Conservation (phyloP, 2,329 filamentous ascomycete species). For the Talaromyces marneffei region DNA sequence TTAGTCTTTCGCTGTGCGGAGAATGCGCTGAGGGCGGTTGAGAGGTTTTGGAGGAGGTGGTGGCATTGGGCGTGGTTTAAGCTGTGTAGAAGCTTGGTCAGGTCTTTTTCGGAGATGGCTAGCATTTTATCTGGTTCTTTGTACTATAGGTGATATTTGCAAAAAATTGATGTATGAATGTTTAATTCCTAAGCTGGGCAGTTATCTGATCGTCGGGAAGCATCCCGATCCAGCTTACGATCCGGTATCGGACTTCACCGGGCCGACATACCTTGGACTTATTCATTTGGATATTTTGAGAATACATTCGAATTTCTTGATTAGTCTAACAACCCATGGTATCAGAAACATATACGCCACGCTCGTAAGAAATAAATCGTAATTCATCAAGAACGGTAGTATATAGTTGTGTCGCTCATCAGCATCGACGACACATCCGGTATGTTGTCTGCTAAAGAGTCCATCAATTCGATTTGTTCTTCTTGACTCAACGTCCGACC, state of each 20-base stretch:
- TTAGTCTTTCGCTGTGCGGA: conserved; percentile 22
- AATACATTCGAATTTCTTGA: no score
- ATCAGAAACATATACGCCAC: neutral
- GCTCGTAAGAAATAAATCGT: neutral
- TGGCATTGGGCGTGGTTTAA: conserved; percentile 30
- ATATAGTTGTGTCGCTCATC: conserved; percentile 9
- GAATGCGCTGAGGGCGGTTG: conserved; percentile 29
- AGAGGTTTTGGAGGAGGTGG: conserved; percentile 32
- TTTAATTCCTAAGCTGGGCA: neutral
- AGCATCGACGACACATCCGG: conserved; percentile 36
- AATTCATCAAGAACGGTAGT: conserved; percentile 12
- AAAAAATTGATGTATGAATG: no score
- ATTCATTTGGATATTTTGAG: no score
- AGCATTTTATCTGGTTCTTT: conserved; percentile 22
- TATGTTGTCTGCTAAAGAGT: conserved; percentile 60
- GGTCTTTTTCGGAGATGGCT: conserved; percentile 29
- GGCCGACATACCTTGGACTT: neutral
- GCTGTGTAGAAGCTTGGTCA: conserved; percentile 29
- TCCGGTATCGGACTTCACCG: neutral
- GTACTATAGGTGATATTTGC: neutral
- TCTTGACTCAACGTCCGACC: conserved; percentile 67
- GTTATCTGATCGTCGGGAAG: neutral
- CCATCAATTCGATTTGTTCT: conserved; percentile 79
- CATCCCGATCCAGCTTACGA: neutral
- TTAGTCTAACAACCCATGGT: neutral